phyloP scores from a whole-genome alignment of 2,329 filamentous ascomycete genomes.

The Aureobasidium sp. region DNA sequence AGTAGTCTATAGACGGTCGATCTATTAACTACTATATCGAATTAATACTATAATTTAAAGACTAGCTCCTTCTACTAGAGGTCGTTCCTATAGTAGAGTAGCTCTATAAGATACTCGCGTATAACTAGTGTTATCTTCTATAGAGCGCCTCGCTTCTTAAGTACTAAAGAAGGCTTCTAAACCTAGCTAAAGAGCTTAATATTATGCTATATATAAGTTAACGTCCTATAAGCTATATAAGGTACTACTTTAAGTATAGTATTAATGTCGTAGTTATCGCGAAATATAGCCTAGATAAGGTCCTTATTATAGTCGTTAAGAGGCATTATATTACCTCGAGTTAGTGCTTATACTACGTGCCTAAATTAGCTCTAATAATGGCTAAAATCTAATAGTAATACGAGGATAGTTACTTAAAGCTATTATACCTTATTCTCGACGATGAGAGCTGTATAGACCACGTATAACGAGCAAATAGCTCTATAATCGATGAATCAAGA shows the following conservation, averaged over 20 bases:
- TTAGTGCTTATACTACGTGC: not conserved
- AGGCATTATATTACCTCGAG: not conserved
- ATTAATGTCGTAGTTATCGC: not conserved
- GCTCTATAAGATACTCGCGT: not conserved
- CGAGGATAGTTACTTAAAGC: not conserved
- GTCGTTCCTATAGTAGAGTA: not conserved
- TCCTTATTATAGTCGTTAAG: not conserved
- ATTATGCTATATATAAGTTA: not conserved
- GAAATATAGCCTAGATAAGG: not conserved
- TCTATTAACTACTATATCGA: not conserved
- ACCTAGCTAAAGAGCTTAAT: not conserved
- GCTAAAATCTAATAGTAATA: not conserved
- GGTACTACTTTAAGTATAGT: not conserved
- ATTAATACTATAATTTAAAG: not conserved
- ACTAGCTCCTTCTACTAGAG: not conserved
- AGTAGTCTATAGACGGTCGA: not conserved
- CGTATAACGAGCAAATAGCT: not conserved
- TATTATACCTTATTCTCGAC: not conserved
- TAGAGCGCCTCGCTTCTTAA: not conserved
- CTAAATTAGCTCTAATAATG: not conserved
- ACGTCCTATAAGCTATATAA: not conserved
- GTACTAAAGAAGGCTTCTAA: not conserved
- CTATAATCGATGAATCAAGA: too few species aligned
- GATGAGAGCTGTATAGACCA: too few species aligned
- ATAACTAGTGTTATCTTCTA: not conserved